Conservation (phyloP, 108 stramenopile genomes). For the Heterococcus sp. region DNA sequence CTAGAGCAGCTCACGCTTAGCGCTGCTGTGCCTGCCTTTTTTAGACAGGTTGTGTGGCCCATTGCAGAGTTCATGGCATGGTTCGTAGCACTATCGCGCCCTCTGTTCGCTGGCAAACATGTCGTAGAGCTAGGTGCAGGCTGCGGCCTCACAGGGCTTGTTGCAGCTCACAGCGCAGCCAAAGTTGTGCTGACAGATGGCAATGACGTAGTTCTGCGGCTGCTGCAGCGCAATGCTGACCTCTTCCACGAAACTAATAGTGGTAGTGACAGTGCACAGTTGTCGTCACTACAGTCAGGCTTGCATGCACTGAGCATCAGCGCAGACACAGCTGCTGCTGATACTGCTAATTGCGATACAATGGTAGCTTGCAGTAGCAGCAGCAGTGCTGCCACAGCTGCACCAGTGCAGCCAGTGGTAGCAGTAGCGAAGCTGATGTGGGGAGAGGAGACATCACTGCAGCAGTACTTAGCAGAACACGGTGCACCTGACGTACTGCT, state of each 20-base stretch:
- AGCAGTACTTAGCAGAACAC: background rate
- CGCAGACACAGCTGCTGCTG: background rate
- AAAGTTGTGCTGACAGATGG: slow-evolving; percentile 4
- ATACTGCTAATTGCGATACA: background rate
- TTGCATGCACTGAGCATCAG: background rate
- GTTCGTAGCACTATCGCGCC: background rate
- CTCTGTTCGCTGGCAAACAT: slow-evolving; percentile 3
- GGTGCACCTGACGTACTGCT: slow-evolving; percentile 3
- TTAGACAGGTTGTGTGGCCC: slow-evolving; percentile 9
- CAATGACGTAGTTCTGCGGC: background rate
- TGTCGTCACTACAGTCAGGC: background rate
- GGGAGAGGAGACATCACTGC: background rate
- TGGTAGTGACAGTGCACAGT: background rate
- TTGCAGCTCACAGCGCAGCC: background rate
- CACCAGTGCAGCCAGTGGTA: background rate
- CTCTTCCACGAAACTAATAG: background rate
- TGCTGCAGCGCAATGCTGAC: background rate
- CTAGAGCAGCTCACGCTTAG: too few species aligned
- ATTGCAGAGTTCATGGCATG: slow-evolving; percentile 1
- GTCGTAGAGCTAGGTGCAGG: slow-evolving; percentile 22
- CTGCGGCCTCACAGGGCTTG: slow-evolving; percentile 15
- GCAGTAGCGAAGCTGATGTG: slow-evolving; percentile 1
- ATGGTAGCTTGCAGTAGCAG: background rate
- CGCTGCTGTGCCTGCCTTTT: background rate
- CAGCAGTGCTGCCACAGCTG: background rate